A percentile compares a stretch with the other conserved stretches of the same genome.
phyloP scores from a whole-genome alignment of 1,284 basidiomycete species.

The Pseudozyma sp. region DNA sequence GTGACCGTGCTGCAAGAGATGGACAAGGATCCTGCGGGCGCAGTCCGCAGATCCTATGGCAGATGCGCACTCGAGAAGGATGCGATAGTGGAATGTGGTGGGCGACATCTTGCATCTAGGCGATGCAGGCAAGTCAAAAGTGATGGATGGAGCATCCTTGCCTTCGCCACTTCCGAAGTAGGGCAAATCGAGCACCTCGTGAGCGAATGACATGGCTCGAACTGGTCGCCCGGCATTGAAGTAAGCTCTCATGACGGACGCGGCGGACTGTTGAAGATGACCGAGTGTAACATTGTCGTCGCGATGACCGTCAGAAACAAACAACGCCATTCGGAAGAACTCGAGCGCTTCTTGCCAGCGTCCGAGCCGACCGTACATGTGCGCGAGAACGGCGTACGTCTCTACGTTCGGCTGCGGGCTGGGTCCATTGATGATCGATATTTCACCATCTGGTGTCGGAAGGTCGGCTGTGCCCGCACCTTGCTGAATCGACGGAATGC shows the following conservation, averaged over 20 bases:
- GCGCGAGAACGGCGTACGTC: conserved; percentile 22
- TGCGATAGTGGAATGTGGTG: conserved; percentile 29
- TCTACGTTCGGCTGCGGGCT: conserved; percentile 21
- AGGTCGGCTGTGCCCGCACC: background rate
- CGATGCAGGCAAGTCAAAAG: conserved; percentile 6
- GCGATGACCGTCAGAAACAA: background rate
- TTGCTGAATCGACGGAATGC: conserved; percentile 16
- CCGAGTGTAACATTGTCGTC: background rate
- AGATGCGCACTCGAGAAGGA: conserved; percentile 38
- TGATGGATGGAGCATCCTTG: conserved; percentile 6
- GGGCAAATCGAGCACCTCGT: conserved; percentile 21
- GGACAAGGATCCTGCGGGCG: conserved; percentile 28
- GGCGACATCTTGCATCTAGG: background rate
- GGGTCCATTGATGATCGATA: conserved; percentile 18
- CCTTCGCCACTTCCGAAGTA: conserved; percentile 19
- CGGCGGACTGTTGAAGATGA: conserved; percentile 12
- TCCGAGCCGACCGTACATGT: conserved; percentile 31
- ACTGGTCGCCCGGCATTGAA: conserved; percentile 20
- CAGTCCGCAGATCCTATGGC: conserved; percentile 14
- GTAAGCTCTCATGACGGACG: conserved; percentile 31
- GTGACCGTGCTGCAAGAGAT: conserved; percentile 22
- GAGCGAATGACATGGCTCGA: conserved; percentile 36
- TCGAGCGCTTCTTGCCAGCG: conserved; percentile 11
- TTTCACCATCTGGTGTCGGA: background rate
- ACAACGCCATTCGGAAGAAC: conserved; percentile 17